phyloP scores from a whole-genome alignment of 495 filamentous ascomycete genomes.

The Patellaria atrata region DNA sequence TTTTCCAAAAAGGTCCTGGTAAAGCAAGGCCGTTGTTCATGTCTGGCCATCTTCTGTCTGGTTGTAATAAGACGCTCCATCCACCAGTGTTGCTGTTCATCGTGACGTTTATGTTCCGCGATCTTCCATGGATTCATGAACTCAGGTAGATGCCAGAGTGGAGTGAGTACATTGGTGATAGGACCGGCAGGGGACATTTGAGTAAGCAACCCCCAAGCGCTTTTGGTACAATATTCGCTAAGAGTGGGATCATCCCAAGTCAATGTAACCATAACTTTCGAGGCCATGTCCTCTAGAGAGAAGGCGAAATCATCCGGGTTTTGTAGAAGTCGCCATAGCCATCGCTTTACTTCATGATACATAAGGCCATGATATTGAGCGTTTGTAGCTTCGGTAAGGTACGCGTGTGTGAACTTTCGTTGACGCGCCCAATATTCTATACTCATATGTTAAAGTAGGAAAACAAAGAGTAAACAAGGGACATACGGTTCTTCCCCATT shows the following conservation, averaged over 20 bases:
- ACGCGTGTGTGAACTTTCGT: slow-evolving; percentile 25
- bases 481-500: slow-evolving; percentile 25
- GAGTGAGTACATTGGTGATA: slow-evolving; percentile 27
- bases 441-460: slow-evolving; percentile 1
- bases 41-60: slow-evolving; percentile 11
- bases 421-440: slow-evolving; percentile 28
- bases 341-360: slow-evolving; percentile 27
- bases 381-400: slow-evolving; percentile 26
- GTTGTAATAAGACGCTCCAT: slow-evolving; percentile 16
- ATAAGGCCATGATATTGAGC: slow-evolving; percentile 24
- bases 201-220: slow-evolving; percentile 26
- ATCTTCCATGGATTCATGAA: slow-evolving; percentile 26
- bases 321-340: slow-evolving; percentile 20
- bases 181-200: slow-evolving; percentile 30
- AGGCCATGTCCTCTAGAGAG: slow-evolving; percentile 26
- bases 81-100: slow-evolving; percentile 26
- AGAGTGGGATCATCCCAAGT: slow-evolving; percentile 25
- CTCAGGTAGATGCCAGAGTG: slow-evolving; percentile 24
- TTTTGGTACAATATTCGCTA: slow-evolving; percentile 23
- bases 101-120: slow-evolving; percentile 23
- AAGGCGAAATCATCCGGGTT: slow-evolving; percentile 26
- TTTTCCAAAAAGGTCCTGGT: slow-evolving; percentile 17
- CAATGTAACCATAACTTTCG: slow-evolving; percentile 23
- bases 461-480: not conserved
- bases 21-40: slow-evolving; percentile 20